A percentile compares a stretch with the other conserved stretches of the same genome.
Evolutionary conservation across 306 rosid species (phyloP).

Genomic region (Alnus glutinosa): DNA sequence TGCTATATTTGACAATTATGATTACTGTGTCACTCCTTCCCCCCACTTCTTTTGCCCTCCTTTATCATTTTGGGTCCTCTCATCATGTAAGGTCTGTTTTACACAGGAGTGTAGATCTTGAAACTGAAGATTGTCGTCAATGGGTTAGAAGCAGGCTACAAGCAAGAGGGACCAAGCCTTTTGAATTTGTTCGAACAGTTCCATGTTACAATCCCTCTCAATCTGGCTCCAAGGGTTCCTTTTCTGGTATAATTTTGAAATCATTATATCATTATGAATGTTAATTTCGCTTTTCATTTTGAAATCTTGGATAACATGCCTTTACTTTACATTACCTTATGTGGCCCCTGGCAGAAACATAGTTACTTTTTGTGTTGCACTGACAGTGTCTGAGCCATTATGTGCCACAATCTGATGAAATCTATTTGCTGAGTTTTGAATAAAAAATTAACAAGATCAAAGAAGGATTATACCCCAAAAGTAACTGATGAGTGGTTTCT

Average conservation of each 20-base stretch:
- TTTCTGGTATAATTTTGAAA: slow-evolving; percentile 42
- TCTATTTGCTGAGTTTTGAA: not conserved
- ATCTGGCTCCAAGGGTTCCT: slow-evolving; percentile 34
- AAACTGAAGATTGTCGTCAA: slow-evolving; percentile 59
- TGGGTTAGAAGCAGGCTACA: slow-evolving; percentile 70
- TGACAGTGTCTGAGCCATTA: slow-evolving; percentile 18
- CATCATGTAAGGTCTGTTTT: slow-evolving; percentile 17
- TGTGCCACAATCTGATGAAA: not conserved
- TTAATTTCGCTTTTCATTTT: not conserved
- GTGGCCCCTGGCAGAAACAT: not conserved
- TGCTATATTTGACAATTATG: slow-evolving; percentile 7
- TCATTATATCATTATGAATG: not conserved
- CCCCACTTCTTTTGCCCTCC: not conserved
- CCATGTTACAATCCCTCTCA: slow-evolving; percentile 65
- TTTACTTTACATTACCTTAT: not conserved
- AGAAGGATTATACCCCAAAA: not conserved
- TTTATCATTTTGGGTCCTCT: slow-evolving; percentile 1
- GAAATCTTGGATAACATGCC: not conserved
- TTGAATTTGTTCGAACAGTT: slow-evolving; percentile 72
- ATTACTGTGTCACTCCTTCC: not conserved
- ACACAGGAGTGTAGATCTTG: slow-evolving; percentile 52
- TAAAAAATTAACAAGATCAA: not conserved
- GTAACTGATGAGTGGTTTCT: not conserved
- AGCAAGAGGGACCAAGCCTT: slow-evolving; percentile 74
- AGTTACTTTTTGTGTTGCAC: slow-evolving; percentile 1